Percentiles rank a stretch among this genome's conserved stretches.
These are phyloP conservation scores for Curvularia eragrostidis DNA, from an alignment of 2,329 filamentous ascomycete species.

Conservation along the genomic window DNA sequence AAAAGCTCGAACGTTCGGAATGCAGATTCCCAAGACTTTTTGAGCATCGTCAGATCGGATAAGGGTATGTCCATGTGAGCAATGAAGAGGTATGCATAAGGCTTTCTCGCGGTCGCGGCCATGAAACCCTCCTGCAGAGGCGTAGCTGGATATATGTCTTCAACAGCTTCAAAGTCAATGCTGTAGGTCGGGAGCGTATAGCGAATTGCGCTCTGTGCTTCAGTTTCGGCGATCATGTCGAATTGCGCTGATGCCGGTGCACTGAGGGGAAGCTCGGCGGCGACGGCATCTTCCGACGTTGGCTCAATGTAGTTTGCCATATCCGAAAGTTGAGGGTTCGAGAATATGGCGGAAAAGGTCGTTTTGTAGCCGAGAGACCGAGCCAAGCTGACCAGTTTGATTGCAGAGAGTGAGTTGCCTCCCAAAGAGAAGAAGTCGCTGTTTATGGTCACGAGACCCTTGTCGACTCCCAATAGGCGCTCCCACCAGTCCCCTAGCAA, in stretches of 20 bases:
- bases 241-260: too few species aligned
- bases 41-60: not conserved
- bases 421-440: constrained; percentile 1
- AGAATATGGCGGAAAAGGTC: not conserved
- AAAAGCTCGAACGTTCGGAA: not conserved
- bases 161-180: not conserved
- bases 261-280: too few species aligned
- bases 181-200: not conserved
- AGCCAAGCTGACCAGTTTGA: not conserved
- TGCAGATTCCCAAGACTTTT: not conserved
- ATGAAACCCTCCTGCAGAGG: not conserved
- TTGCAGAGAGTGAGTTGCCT: constrained; percentile 1
- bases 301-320: not conserved
- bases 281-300: too few species aligned
- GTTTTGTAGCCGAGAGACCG: not conserved
- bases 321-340: not conserved
- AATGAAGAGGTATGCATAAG: not conserved
- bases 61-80: not conserved
- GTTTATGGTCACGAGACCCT: too few species aligned
- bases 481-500: not conserved
- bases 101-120: not conserved
- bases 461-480: too few species aligned
- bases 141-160: not conserved
- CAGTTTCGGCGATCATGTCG: too few species aligned
- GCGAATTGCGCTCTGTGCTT: too few species aligned